Evolutionary conservation across 176 grass and related monocot genomes (phyloP).

Genomic region (Cenchrus americanus): DNA sequence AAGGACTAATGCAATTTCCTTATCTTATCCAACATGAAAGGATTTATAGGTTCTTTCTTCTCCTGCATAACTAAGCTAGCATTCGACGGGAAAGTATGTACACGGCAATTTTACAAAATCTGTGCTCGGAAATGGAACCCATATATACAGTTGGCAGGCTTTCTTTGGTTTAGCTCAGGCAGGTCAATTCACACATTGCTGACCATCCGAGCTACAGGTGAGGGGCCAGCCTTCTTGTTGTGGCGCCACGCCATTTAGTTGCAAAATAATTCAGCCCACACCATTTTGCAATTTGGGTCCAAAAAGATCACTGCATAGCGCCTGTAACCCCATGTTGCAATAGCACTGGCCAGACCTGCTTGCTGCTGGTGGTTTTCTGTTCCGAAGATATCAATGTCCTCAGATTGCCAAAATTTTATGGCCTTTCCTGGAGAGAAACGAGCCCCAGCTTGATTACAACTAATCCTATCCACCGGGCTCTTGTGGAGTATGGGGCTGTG

Average conservation of each 20-base stretch:
- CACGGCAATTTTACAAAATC: slow-evolving; percentile 66
- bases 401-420: slow-evolving; percentile 2
- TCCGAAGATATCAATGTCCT: slow-evolving; percentile 31
- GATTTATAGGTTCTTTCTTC: slow-evolving; percentile 15
- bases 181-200: slow-evolving; percentile 40
- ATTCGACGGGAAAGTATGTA: slow-evolving; percentile 60
- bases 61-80: slow-evolving; percentile 53
- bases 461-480: slow-evolving; percentile 81
- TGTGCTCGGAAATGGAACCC: slow-evolving; percentile 39
- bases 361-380: slow-evolving; percentile 19
- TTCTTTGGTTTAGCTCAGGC: slow-evolving; percentile 39
- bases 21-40: slow-evolving; percentile 30
- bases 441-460: slow-evolving; percentile 44
- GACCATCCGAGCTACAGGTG: slow-evolving; percentile 27
- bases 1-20: neutral
- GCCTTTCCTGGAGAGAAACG: slow-evolving; percentile 40
- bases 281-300: slow-evolving; percentile 55
- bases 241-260: slow-evolving; percentile 43
- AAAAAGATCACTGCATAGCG: slow-evolving; percentile 41
- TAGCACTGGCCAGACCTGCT: slow-evolving; percentile 22
- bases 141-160: slow-evolving; percentile 53
- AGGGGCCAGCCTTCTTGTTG: slow-evolving; percentile 25
- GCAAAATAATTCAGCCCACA: slow-evolving; percentile 41
- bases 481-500: slow-evolving; percentile 60
- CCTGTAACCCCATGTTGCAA: slow-evolving; percentile 40